Base-by-base conservation (phyloP, 257 asterid genomes). In the Verbascum thapsus region DNA sequence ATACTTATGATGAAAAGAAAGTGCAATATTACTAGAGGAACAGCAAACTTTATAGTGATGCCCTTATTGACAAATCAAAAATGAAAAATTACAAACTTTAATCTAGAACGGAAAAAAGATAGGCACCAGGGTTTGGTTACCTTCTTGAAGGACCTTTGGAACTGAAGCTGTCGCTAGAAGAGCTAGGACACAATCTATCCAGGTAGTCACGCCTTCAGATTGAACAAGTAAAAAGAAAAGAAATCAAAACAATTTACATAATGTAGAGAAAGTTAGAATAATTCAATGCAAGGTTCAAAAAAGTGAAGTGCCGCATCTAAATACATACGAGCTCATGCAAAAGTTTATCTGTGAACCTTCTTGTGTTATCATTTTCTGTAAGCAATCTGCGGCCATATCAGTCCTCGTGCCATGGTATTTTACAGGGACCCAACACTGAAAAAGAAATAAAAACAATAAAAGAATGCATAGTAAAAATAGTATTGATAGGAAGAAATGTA, bases 371-470 rank as follows among this genome's bases (percentile, higher is more conserved):
- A 92, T 70, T 70, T 76, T 80, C 26, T 72, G 53, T 26, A 79
- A 66, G 73, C 76, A 81, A 66, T 73, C 73, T 51, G 67, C 70
- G 49, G 96, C 81, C 70, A 76, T 40, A 60, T 73, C 85, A 73
- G 94, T 92, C 67, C 70, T 69, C 19, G 76, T 54, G 47, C 79
- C 78, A 78, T 76, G 84, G 81, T 87, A 89, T 18, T 77, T 85
- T 59, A 92, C 86, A 63, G 84, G 76, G 72, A 87, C 73, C 99
- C 99, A 89, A n/a, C 23, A 68, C 99, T 92, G 69, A 43, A 53
- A 69, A 60, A 8, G 55, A 18, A 26, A 48, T 23, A 67, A 44
- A 67, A 57, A 43, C n/a, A 52, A 44, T 61, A 35, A 10, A 53
- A 10, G 22, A 54, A 38, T 49, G 32, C 49, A 42, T 53, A 54